These are phyloP conservation scores for Rhododendron ferrugineum DNA, from an alignment of 148 eudicot genomes.

Conservation along the genomic window DNA sequence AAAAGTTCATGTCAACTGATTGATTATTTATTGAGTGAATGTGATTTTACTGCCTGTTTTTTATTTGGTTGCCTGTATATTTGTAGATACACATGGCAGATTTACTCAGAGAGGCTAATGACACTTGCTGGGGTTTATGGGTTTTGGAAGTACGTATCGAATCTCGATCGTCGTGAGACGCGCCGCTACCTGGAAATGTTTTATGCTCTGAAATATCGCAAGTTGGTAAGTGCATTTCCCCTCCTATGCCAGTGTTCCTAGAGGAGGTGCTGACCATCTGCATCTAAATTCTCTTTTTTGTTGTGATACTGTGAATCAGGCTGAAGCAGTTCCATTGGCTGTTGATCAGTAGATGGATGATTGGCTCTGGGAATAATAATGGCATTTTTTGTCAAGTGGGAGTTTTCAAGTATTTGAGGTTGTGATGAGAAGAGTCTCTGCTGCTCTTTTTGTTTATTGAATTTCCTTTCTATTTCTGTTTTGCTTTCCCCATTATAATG, in stretches of 20 bases:
- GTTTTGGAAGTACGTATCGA: slow-evolving; percentile 93
- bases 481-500: neutral
- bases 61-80: neutral
- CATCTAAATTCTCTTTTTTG: neutral
- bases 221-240: slow-evolving; percentile 49
- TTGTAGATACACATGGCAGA: slow-evolving; percentile 90
- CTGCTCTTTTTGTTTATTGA: neutral
- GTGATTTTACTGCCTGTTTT: neutral
- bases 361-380: neutral
- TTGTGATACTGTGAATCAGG: slow-evolving; percentile 33
- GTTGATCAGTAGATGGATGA: slow-evolving; percentile 31
- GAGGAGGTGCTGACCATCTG: neutral
- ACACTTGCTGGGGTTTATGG: slow-evolving; percentile 95
- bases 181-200: slow-evolving; percentile 97
- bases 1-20: neutral
- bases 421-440: slow-evolving; percentile 7
- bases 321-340: slow-evolving; percentile 82
- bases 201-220: slow-evolving; percentile 84
- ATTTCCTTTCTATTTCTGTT: neutral
- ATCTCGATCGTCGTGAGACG: slow-evolving; percentile 84
- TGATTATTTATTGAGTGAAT: neutral
- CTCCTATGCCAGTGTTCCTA: neutral
- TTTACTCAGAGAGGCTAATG: slow-evolving; percentile 79
- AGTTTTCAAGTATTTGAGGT: slow-evolving; percentile 27
- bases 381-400: slow-evolving; percentile 5